Conservation (phyloP, 352 stramenopile genomes). For the Pilasporangium apinafurcum region DNA sequence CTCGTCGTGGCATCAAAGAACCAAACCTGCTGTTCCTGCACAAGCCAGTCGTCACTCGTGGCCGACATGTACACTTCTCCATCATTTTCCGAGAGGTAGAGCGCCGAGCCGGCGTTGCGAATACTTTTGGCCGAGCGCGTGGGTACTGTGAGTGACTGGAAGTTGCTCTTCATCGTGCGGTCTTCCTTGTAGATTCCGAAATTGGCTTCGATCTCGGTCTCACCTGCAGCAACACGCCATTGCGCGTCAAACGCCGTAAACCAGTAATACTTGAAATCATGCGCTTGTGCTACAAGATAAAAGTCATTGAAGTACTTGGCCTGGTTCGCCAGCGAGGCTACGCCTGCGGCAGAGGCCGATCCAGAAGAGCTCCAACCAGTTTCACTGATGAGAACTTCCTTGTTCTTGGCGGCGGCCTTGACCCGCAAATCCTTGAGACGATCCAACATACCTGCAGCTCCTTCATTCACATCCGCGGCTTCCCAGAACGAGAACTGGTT, state of each 20-base stretch:
- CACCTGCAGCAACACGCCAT: constrained; percentile 29
- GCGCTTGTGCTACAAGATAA: constrained; percentile 28
- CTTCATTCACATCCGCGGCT: constrained; percentile 28
- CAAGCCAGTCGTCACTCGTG: constrained; percentile 35
- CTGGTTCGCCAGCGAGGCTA: constrained; percentile 32
- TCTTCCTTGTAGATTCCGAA: constrained; percentile 49
- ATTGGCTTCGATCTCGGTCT: constrained; percentile 36
- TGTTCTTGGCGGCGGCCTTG: constrained; percentile 27
- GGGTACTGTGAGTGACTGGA: constrained; percentile 24
- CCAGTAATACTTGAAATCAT: constrained; percentile 63
- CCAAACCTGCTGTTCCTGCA: constrained; percentile 53
- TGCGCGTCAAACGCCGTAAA: constrained; percentile 49
- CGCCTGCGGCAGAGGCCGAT: constrained; percentile 9
- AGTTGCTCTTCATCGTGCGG: constrained; percentile 40
- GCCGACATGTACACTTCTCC: constrained; percentile 28
- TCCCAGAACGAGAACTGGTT: constrained; percentile 78
- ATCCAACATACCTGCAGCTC: constrained; percentile 25
- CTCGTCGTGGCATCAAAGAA: constrained; percentile 47
- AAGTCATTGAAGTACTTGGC: constrained; percentile 59
- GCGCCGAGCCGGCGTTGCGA: constrained; percentile 20
- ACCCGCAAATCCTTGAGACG: constrained; percentile 32
- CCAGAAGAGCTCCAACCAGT: constrained; percentile 47
- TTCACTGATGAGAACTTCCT: constrained; percentile 47
- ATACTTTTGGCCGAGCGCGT: constrained; percentile 10
- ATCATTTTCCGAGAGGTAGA: constrained; percentile 29